A percentile compares a stretch with the other conserved stretches of the same genome.
Evolutionary conservation across 2,329 filamentous ascomycete species (phyloP).

Genomic region (Myotisia sp.): DNA sequence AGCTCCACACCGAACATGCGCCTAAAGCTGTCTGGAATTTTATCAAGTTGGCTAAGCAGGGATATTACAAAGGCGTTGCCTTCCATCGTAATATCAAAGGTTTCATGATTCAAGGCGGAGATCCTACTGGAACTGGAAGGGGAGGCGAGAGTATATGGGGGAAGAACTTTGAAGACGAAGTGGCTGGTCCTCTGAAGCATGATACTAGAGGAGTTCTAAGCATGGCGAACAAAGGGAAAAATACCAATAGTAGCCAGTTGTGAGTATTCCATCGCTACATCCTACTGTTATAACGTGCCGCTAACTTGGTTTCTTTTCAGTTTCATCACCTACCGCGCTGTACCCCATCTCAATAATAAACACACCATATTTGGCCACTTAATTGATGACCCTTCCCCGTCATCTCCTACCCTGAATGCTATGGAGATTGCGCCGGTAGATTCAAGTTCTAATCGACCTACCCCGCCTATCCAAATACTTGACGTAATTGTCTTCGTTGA

Average conservation of each 20-base stretch:
- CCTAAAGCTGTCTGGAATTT: constrained; percentile 97
- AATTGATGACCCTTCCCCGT: constrained; percentile 47
- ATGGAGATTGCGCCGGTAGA: constrained; percentile 69
- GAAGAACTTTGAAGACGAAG: constrained; percentile 85
- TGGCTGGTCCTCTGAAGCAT: constrained; percentile 79
- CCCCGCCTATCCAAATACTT: constrained; percentile 64
- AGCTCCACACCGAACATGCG: constrained; percentile 79
- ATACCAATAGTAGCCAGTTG: constrained; percentile 90
- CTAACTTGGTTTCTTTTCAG: constrained; percentile 18
- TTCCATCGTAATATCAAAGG: constrained; percentile 92
- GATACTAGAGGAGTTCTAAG: constrained; percentile 63
- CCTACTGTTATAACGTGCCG: not conserved
- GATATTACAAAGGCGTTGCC: constrained; percentile 69
- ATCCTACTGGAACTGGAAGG: constrained; percentile 79
- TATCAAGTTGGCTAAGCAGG: constrained; percentile 68
- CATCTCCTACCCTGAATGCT: constrained; percentile 42
- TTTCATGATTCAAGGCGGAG: constrained; percentile 97
- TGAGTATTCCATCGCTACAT: constrained; percentile 17
- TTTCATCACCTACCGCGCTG: constrained; percentile 79
- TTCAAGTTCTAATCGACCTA: constrained; percentile 55
- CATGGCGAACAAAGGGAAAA: constrained; percentile 98
- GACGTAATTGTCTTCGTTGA: constrained; percentile 80
- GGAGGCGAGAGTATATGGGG: constrained; percentile 89
- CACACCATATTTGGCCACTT: constrained; percentile 93
- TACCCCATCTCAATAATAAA: constrained; percentile 79